Conservation (phyloP, 2,329 filamentous ascomycete species). For the Aspergillus calidoustus region DNA sequence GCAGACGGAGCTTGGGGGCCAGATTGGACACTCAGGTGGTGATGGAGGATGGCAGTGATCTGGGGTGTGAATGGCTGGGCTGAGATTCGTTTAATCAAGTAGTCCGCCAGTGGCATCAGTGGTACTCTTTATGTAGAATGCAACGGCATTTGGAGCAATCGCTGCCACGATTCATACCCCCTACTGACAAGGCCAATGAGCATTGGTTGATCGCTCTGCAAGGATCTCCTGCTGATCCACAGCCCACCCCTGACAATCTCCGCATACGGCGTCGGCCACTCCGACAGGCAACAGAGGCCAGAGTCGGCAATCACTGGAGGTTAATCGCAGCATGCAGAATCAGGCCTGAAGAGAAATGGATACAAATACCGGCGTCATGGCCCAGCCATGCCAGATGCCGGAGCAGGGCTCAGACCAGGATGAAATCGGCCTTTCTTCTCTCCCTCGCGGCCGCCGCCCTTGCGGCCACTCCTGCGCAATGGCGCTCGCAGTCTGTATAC, state of each 20-base stretch:
- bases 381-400: neutral
- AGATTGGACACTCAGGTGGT: constrained; percentile 64
- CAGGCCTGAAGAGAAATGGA: neutral
- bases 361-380: constrained; percentile 1
- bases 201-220: neutral
- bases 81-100: neutral
- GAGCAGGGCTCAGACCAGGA: neutral
- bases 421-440: constrained; percentile 20
- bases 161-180: neutral
- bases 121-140: neutral
- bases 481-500: constrained; percentile 51
- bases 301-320: constrained; percentile 18
- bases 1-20: constrained; percentile 63
- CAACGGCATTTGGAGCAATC: neutral
- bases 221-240: neutral
- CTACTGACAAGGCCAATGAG: neutral
- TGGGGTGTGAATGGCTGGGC: neutral
- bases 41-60: neutral
- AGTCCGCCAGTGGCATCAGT: neutral
- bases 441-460: constrained; percentile 28
- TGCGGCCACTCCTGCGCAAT: constrained; percentile 41
- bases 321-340: constrained; percentile 12
- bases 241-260: neutral
- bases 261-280: neutral
- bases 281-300: neutral